Percentiles rank a stretch among this genome's conserved stretches.
Conservation (phyloP, 441 rosid species). For the Lepidium campestre region DNA sequence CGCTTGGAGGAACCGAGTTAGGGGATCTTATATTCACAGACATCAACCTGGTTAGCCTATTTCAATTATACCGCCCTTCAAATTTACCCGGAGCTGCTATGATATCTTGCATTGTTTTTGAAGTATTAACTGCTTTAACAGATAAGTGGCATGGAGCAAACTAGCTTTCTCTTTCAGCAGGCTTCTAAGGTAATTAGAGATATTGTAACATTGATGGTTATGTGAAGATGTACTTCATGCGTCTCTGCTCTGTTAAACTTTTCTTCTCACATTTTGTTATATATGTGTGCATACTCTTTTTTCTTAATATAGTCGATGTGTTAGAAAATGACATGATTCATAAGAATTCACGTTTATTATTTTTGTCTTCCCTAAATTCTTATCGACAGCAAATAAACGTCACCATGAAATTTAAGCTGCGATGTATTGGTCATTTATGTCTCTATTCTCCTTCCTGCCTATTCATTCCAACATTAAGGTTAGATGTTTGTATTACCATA, state of each 20-base stretch:
- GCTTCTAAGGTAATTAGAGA: slow-evolving; percentile 75
- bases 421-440: background rate
- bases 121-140: slow-evolving; percentile 27
- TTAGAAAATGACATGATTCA: background rate
- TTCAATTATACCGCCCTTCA: slow-evolving; percentile 15
- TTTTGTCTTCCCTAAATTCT: background rate
- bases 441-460: background rate
- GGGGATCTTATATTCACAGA: slow-evolving; percentile 68
- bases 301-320: background rate
- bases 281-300: background rate
- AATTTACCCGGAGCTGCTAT: background rate
- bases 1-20: slow-evolving; percentile 39
- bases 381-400: background rate
- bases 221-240: slow-evolving; percentile 4
- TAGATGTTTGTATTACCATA: slow-evolving; percentile 57
- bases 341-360: background rate
- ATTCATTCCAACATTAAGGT: slow-evolving; percentile 38
- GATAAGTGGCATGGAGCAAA: slow-evolving; percentile 99
- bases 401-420: background rate
- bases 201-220: background rate
- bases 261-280: background rate
- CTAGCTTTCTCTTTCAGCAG: slow-evolving; percentile 95
- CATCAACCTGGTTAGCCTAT: slow-evolving; percentile 71
- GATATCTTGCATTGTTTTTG: background rate
- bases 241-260: background rate